A percentile compares a stretch with the other conserved stretches of the same genome.
Conservation (phyloP, 768 basidiomycete species). For the Clavulina sp. region DNA sequence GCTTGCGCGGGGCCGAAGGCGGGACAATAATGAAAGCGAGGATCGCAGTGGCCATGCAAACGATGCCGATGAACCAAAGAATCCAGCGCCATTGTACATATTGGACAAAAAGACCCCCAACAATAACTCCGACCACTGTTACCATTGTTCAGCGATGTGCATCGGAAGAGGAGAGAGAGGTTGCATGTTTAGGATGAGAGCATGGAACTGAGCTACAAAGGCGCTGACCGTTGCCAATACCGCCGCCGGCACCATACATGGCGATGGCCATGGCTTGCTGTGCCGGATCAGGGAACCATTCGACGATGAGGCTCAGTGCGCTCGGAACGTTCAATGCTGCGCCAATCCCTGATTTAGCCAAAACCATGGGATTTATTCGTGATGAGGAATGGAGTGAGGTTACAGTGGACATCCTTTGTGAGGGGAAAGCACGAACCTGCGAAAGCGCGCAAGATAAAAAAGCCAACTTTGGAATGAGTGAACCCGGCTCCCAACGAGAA, state of each 20-base stretch:
- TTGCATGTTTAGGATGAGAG: neutral
- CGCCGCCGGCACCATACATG: slow-evolving; percentile 30
- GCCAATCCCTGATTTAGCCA: slow-evolving; percentile 17
- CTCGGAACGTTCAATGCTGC: slow-evolving; percentile 36
- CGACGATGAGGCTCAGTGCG: slow-evolving; percentile 32
- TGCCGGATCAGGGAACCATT: slow-evolving; percentile 29
- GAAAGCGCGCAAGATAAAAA: slow-evolving; percentile 35
- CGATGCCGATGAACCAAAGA: slow-evolving; percentile 30
- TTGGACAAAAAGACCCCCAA: slow-evolving; percentile 27
- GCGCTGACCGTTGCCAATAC: slow-evolving; percentile 26
- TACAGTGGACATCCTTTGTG: too few relatives aligned
- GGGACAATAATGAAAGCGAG: slow-evolving; percentile 23
- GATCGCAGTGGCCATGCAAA: slow-evolving; percentile 21
- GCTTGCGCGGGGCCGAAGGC: slow-evolving; percentile 9
- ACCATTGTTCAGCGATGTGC: too few relatives aligned
- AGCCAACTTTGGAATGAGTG: slow-evolving; percentile 25
- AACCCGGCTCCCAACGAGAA: slow-evolving; percentile 33
- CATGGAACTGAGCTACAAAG: neutral
- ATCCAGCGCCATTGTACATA: slow-evolving; percentile 32
- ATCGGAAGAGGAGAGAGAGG: neutral
- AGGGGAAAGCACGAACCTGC: slow-evolving; percentile 27
- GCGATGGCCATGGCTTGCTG: slow-evolving; percentile 33
- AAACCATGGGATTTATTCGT: too few relatives aligned
- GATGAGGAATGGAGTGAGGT: too few relatives aligned
- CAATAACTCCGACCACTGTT: slow-evolving; percentile 27